Evolutionary conservation across 2,329 filamentous ascomycete genomes (phyloP), one percentile per base, ranked within the genome.

Genomic region (Penicillium sp.): DNA sequence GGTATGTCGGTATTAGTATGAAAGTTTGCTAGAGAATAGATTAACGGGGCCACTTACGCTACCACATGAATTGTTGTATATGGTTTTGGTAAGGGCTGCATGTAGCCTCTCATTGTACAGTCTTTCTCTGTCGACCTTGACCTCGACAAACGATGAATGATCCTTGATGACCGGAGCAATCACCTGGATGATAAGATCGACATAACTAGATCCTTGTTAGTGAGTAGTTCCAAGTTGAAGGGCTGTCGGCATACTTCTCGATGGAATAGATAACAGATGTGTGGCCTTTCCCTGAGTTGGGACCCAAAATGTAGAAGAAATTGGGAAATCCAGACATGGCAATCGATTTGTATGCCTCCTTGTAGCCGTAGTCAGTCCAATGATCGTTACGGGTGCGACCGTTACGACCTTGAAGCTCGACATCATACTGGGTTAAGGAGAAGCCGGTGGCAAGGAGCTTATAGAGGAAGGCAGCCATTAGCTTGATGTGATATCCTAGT

Each of bases 271-370:
- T 38, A 1, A 54, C 53, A 2, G 55, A 56, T 1, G 55, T 58
- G 37, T 52, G 46, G 1, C 43, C 48, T 18, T 47, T 44, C 0
- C 53, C 50, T 1, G 47, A 54, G 18, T 20, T 20, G 18, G 18
- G 18, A 20, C 18, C 18, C 18, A 20, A 20, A 20, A 60, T 29
- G 16, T 58, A 58, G 23, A 60, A 60, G 36, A 60, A 58, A 41
- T 60, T 59, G 3, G 57, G 57, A 31, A 59, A 60, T 35, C 44
- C 48, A 32, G 47, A 47, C 56, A 59, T 59, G n/a, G 51, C 54
- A 9, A 59, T 42, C 1, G 54, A 49, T 4, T 58, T 58, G 41
- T 49, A 60, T 22, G 52, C 52, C 4, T 44, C 48, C 35, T 49
- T 58, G 29, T 49, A 44, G 11, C 57, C 57, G 43, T 45, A 52